A percentile compares a stretch with the other conserved stretches of the same genome.
Evolutionary conservation across 2,329 filamentous ascomycete genomes (phyloP).

Genomic region (Scolecobasidium constrictum): DNA sequence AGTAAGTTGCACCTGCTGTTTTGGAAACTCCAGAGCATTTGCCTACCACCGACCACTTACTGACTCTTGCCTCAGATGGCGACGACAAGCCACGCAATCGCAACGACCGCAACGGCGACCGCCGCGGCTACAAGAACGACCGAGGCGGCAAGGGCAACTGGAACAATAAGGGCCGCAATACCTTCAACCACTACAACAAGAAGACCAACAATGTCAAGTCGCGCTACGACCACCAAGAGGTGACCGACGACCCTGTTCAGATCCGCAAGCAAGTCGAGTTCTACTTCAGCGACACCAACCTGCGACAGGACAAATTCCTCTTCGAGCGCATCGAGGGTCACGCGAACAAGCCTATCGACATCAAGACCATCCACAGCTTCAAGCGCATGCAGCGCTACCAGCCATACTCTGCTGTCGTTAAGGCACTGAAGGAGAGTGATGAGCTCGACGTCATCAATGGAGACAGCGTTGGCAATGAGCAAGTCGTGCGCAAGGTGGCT

Average conservation of each 20-base stretch:
- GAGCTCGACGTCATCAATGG: conserved; percentile 65
- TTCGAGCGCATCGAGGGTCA: conserved; percentile 66
- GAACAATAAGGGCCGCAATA: background rate
- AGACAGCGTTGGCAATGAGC: conserved; percentile 37
- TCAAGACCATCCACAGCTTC: conserved; percentile 74
- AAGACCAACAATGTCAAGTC: conserved; percentile 51
- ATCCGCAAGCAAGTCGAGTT: conserved; percentile 92
- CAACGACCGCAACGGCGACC: conserved; percentile 2
- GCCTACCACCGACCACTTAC: background rate
- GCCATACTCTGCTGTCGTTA: conserved; percentile 72
- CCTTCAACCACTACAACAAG: conserved; percentile 2
- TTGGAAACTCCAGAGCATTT: background rate
- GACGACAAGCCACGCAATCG: background rate
- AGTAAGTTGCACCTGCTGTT: no score
- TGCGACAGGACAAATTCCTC: conserved; percentile 80
- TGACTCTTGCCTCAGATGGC: background rate
- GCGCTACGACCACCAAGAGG: conserved; percentile 47
- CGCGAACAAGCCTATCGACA: conserved; percentile 68
- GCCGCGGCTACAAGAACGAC: background rate
- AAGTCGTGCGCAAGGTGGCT: conserved; percentile 60
- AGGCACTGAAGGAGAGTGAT: conserved; percentile 68
- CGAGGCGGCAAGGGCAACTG: background rate
- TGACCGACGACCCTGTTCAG: conserved; percentile 65
- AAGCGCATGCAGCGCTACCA: conserved; percentile 95
- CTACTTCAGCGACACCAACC: conserved; percentile 88